A percentile compares a stretch with the other conserved stretches of the same genome.
Conservation (phyloP, 139 green algal genomes). For the Chlamydomonas incerta region DNA sequence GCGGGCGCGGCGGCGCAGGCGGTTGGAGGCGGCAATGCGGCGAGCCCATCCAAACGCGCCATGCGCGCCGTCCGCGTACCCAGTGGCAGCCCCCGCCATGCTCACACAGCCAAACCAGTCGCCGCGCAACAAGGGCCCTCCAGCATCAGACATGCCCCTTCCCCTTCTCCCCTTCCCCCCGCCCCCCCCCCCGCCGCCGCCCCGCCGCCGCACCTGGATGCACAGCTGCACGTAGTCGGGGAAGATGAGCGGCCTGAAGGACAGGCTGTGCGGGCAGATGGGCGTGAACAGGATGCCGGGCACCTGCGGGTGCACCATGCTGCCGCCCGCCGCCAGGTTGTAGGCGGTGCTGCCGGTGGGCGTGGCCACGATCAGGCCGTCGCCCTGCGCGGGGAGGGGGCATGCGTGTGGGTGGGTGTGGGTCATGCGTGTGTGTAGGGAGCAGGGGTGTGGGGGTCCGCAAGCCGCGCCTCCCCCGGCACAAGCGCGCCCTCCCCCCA, state of each 20-base stretch:
- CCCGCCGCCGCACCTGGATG: constrained; percentile 64
- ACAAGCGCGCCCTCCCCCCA: too few relatives aligned
- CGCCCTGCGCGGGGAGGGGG: constrained; percentile 63
- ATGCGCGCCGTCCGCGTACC: too few relatives aligned
- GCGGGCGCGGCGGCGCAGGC: background rate
- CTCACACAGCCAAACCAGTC: too few relatives aligned
- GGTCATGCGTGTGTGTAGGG: background rate
- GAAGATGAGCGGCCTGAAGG: constrained; percentile 96
- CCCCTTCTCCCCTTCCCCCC: too few relatives aligned
- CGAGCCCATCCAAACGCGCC: too few relatives aligned
- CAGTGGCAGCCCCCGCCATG: too few relatives aligned
- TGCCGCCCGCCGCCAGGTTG: constrained; percentile 86
- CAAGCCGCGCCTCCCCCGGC: too few relatives aligned
- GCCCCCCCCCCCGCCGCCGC: background rate
- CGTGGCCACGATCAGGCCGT: constrained; percentile 92
- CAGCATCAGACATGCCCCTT: too few relatives aligned
- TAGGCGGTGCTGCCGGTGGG: constrained; percentile 95
- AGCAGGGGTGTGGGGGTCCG: background rate
- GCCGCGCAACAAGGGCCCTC: too few relatives aligned
- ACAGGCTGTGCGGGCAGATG: constrained; percentile 97
- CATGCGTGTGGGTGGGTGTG: too few relatives aligned
- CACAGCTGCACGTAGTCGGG: constrained; percentile 92
- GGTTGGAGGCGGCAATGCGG: too few relatives aligned
- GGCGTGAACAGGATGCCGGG: constrained; percentile 94
- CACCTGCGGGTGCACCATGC: constrained; percentile 86